Conservation (phyloP, 2,329 filamentous ascomycete species). For the Cladosporium sp. region DNA sequence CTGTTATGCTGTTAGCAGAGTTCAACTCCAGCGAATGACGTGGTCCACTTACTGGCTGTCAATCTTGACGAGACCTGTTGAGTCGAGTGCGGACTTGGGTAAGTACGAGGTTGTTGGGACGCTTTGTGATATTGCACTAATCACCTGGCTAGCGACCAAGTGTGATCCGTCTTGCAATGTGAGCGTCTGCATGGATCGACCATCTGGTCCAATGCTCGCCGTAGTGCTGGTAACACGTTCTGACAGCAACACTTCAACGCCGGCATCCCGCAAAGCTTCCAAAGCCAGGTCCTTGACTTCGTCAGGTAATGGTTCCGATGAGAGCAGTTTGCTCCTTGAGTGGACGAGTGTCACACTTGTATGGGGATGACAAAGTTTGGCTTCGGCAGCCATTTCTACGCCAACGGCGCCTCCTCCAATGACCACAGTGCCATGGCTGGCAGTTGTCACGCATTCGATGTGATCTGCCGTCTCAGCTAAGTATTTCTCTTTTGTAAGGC, state of each 20-base stretch:
- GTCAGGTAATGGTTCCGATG: constrained; percentile 67
- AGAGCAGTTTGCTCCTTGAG: constrained; percentile 65
- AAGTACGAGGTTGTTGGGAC: constrained; percentile 61
- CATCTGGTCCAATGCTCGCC: constrained; percentile 45
- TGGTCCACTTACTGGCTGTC: constrained; percentile 45
- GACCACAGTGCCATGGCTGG: constrained; percentile 59
- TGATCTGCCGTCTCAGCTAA: constrained; percentile 59
- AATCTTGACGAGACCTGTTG: constrained; percentile 64
- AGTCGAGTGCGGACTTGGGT: constrained; percentile 54
- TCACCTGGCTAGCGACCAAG: constrained; percentile 60
- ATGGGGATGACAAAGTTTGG: constrained; percentile 63
- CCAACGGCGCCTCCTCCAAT: constrained; percentile 77
- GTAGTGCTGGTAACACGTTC: constrained; percentile 53
- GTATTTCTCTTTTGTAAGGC: constrained; percentile 58
- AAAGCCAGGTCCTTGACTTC: constrained; percentile 62
- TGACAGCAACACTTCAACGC: constrained; percentile 62
- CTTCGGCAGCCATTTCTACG: constrained; percentile 75
- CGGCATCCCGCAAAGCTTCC: constrained; percentile 55
- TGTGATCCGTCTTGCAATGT: constrained; percentile 58
- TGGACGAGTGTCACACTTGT: constrained; percentile 70
- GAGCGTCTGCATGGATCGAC: constrained; percentile 41
- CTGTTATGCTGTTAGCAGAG: constrained; percentile 31
- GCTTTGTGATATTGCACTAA: constrained; percentile 65
- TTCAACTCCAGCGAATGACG: neutral
- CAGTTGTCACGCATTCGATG: constrained; percentile 49